Base-by-base conservation (phyloP, 257 asterid genomes). In the Petunia secreta region DNA sequence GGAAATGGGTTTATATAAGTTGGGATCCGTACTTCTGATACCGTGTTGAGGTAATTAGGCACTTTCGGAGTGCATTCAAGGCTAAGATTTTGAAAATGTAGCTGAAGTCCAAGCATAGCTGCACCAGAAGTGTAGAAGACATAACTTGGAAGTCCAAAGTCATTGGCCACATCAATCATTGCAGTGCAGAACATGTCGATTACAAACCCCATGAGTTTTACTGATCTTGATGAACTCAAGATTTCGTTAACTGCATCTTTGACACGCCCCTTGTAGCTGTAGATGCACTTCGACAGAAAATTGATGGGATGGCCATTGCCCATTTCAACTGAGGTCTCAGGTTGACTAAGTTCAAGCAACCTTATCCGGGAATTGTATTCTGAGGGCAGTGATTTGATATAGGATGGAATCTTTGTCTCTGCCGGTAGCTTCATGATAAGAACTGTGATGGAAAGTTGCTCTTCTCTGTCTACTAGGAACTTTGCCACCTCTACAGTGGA, bases 101-200 rank as follows among this genome's bases (percentile, higher is more conserved):
- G n/a, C 60, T 79, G 6, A 10, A 86, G 82, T 16, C 89, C 90
- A 2, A 88, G 85, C 5, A 54, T n/a, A 8, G 85, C 78, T 0
- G 89, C 80, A 1, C 83, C 57, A 6, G 83, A 64, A 1, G 84
- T 79, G 80, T 77, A 84, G 58, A 78, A 85, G 10, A 83, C 37
- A 60, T 87, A 87, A 1, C 75, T 46, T 8, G 88, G 86, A 54
- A 85, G 68, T 2, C 69, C 75, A 53, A 85, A 50, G 55, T 85
- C 88, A n/a, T 79, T 53, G 8, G 87, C 90, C 13, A 87, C 86
- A 40, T 87, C 90, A 5, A 85, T 81, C 88, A 87, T 83, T 11
- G 79, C 0, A 1, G 85, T 79, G 50, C 87, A 83, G 16, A 87
- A 82, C 83, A 83, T 64, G 63, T 63, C 80, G 1, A 67, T 44